Percentiles rank a stretch among this genome's conserved stretches.
Conservation (phyloP, 1,284 basidiomycete species). For the Moniliella sp. region DNA sequence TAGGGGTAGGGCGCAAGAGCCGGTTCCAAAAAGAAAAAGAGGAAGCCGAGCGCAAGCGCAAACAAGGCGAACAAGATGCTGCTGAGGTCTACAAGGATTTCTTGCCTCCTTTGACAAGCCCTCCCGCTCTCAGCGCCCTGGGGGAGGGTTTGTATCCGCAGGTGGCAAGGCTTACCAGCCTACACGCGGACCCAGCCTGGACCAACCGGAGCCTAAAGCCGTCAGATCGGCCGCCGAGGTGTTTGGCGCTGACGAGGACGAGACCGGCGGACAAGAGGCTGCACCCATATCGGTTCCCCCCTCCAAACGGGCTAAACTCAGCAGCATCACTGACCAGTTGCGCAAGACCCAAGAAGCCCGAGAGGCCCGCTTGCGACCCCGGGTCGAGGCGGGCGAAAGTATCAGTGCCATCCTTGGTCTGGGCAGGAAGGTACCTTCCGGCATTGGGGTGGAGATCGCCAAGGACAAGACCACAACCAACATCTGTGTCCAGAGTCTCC, state of each 20-base stretch:
- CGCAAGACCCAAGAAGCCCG: slow-evolving; percentile 67
- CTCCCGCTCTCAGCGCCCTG: no score
- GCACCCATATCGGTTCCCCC: neutral
- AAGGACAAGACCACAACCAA: slow-evolving; percentile 66
- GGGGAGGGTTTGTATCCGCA: slow-evolving; percentile 17
- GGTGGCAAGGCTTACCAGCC: slow-evolving; percentile 6
- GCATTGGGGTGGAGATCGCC: slow-evolving; percentile 62
- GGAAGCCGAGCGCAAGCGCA: slow-evolving; percentile 13
- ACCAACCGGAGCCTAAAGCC: neutral
- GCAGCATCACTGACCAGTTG: slow-evolving; percentile 12
- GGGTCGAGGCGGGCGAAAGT: slow-evolving; percentile 43
- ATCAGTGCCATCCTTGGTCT: slow-evolving; percentile 47
- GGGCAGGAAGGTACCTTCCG: slow-evolving; percentile 10
- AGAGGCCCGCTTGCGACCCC: slow-evolving; percentile 56
- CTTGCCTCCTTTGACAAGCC: slow-evolving; percentile 2
- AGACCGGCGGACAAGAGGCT: slow-evolving; percentile 9
- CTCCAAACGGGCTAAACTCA: slow-evolving; percentile 9
- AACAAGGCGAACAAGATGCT: slow-evolving; percentile 13
- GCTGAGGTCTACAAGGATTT: slow-evolving; percentile 17
- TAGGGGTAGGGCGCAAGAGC: slow-evolving; percentile 6
- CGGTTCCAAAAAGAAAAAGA: slow-evolving; percentile 15
- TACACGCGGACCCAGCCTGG: neutral
- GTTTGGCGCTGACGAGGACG: slow-evolving; percentile 1
- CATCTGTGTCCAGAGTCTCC: slow-evolving; percentile 64
- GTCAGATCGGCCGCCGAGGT: neutral